Evolutionary conservation across 2,329 filamentous ascomycete species (phyloP).

Genomic region (Fusarium veterinarium): DNA sequence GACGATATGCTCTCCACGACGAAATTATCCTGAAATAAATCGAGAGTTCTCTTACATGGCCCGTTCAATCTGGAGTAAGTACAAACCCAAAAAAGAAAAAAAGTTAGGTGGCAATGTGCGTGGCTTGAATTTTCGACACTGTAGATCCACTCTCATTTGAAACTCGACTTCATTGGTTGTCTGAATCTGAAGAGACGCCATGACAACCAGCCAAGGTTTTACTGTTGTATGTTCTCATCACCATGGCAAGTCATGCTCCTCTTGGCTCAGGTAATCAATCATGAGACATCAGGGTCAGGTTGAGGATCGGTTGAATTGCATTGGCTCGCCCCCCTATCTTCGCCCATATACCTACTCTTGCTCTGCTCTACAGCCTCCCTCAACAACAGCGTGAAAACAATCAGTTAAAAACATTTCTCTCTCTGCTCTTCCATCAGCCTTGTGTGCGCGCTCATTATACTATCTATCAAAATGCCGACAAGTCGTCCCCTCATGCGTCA

Average conservation of each 20-base stretch:
- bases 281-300: not conserved
- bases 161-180: slow-evolving; percentile 32
- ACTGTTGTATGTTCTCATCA: slow-evolving; percentile 7
- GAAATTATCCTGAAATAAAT: not conserved
- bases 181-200: slow-evolving; percentile 4
- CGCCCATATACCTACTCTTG: slow-evolving; percentile 42
- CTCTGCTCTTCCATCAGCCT: slow-evolving; percentile 37
- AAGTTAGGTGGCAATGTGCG: slow-evolving; percentile 40
- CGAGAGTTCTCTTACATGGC: not conserved
- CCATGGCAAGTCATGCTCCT: slow-evolving; percentile 25
- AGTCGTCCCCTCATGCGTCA: slow-evolving; percentile 59
- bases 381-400: slow-evolving; percentile 38
- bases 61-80: not conserved
- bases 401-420: slow-evolving; percentile 41
- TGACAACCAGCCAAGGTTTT: slow-evolving; percentile 7
- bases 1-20: not conserved
- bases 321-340: slow-evolving; percentile 49
- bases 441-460: slow-evolving; percentile 43
- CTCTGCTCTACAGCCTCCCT: slow-evolving; percentile 31
- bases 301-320: slow-evolving; percentile 44
- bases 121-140: slow-evolving; percentile 28
- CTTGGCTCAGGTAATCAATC: not conserved
- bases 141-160: slow-evolving; percentile 37
- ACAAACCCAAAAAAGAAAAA: slow-evolving; percentile 15
- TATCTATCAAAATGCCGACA: slow-evolving; percentile 42